Base-by-base conservation (phyloP, 1,284 basidiomycete species). In the Apiotrichum sp. region DNA sequence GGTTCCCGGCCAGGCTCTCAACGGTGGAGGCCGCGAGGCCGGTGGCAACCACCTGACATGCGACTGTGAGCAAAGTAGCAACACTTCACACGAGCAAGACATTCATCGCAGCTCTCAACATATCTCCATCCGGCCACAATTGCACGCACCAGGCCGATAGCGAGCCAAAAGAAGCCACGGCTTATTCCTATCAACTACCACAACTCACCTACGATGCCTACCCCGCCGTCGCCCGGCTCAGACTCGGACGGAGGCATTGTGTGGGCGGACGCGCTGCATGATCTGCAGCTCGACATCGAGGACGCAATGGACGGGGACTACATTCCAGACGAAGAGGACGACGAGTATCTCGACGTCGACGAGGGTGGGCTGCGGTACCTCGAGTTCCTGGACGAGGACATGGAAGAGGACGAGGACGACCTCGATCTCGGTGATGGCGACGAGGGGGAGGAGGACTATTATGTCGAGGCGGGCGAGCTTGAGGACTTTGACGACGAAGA, bases 361-460 rank as follows among this genome's bases (percentile, higher is more conserved):
- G n/a, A 31, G 2, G 39, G 35, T 13, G 9, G 2, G 14, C 31
- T 36, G n/a, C 31, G 43, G 8, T 52, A 42, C 22, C 36, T 47
- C 14, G 46, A 42, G 29, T 40, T 31, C 4, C n/a, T 33, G 29
- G 35, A 49, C 36, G 62, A 56, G 14, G 62, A 58, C 16, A 57
- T 49, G 31, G 50, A 59, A n/a, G 63, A 62, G 5, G 62, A 61
- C 5, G 64, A 65, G 1, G 69, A 67, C 6, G 65, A 65, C 6
- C 68, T 69, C 0, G 68, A 65, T 38, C 36, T 22, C 22, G 22
- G 22, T 2, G 22, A 22, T 22, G 22, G 2, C 22, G 22, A 22
- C 7, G 66, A 67, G 2, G 57, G 62, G 6, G 63, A 62, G 1
- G 65, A 58, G 1, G 61, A 48, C 16, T 16, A 53, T 33, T 42